These are phyloP conservation scores for Hygrophorus pudorinus DNA, from an alignment of 768 basidiomycete species.

Conservation along the genomic window DNA sequence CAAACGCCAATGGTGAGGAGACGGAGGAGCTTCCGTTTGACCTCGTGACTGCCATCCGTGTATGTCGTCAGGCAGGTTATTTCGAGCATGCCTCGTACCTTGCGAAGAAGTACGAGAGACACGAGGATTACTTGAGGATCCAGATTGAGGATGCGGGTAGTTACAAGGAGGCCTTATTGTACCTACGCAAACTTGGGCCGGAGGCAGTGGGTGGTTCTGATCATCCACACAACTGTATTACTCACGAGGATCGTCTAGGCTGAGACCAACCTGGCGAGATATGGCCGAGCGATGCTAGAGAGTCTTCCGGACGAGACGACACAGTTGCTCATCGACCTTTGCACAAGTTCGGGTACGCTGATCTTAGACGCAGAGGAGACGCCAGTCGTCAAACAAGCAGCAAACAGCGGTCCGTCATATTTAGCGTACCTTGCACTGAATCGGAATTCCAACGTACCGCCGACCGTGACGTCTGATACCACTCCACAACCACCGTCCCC, in stretches of 20 bases:
- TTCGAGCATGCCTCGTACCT: slow-evolving; percentile 92
- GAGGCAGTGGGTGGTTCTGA: slow-evolving; percentile 55
- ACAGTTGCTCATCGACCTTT: slow-evolving; percentile 83
- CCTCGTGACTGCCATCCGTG: slow-evolving; percentile 91
- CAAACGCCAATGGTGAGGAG: slow-evolving; percentile 26
- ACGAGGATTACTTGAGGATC: slow-evolving; percentile 89
- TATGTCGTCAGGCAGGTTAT: slow-evolving; percentile 94
- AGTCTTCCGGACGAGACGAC: slow-evolving; percentile 85
- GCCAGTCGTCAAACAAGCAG: slow-evolving; percentile 16
- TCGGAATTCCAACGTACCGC: slow-evolving; percentile 34
- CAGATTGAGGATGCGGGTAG: slow-evolving; percentile 89
- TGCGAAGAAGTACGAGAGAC: slow-evolving; percentile 82
- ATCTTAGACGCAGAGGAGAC: slow-evolving; percentile 29
- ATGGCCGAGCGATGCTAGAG: slow-evolving; percentile 79
- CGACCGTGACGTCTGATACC: slow-evolving; percentile 29
- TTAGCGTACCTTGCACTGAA: slow-evolving; percentile 74
- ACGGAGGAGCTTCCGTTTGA: slow-evolving; percentile 84
- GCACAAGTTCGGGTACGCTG: slow-evolving; percentile 55
- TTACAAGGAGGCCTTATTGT: slow-evolving; percentile 70
- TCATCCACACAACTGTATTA: neutral
- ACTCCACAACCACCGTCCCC: slow-evolving; percentile 33
- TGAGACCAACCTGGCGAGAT: slow-evolving; percentile 76
- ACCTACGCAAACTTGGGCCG: slow-evolving; percentile 69
- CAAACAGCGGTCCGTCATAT: slow-evolving; percentile 46
- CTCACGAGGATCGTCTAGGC: slow-evolving; percentile 37